Base-by-base conservation (phyloP, 2,329 filamentous ascomycete species). In the Trichoderma atroviride region DNA sequence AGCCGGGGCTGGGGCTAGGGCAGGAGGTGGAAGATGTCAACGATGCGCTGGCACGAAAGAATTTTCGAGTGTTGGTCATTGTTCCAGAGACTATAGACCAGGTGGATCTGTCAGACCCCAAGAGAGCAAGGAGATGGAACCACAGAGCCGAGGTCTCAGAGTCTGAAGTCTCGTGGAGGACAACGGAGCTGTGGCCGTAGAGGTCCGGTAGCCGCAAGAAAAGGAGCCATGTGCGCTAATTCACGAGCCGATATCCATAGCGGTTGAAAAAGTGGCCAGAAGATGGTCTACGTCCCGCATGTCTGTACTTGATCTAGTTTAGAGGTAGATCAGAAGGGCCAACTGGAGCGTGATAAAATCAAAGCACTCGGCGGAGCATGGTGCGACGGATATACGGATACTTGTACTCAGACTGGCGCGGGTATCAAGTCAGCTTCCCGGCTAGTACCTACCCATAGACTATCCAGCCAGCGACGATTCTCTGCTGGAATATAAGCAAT, bases 31-130 rank as follows among this genome's bases (percentile, higher is more conserved):
- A 88, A 22, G 88, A 91, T 74, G 79, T 96, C 6, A 80, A 92
- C 56, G 93, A 98, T 71, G 78, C 82, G 40, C 80, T 91, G 68
- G 92, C 93, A 52, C 84, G 93, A 73, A 82, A 81, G 72, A 92
- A 96, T 78, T 97, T 97, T 77, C 84, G 93, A 31, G 91, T 97
- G 3, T 89, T 94, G n/a, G 88, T 96, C 55, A 90, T 97, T 73
- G 87, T 90, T 70, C 93, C 93, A 0, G 87, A 92, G 10, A 88
- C 92, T 77, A 89, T 96, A 24, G 94, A 97, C 77, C 84, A 86
- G 74, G 83, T 92, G 19, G 91, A 96, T 77, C 79, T 96, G 65
- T 89, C 86, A 69, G 87, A 93, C 76, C 87, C 90, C 0, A 85
- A 85, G 58, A 86, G 87, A 71, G 84, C 85, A 14, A 83, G 85